Evolutionary conservation across 805 yeast species (phyloP), one percentile per base, ranked within the genome.

Genomic region (Teunomyces funiuensis): DNA sequence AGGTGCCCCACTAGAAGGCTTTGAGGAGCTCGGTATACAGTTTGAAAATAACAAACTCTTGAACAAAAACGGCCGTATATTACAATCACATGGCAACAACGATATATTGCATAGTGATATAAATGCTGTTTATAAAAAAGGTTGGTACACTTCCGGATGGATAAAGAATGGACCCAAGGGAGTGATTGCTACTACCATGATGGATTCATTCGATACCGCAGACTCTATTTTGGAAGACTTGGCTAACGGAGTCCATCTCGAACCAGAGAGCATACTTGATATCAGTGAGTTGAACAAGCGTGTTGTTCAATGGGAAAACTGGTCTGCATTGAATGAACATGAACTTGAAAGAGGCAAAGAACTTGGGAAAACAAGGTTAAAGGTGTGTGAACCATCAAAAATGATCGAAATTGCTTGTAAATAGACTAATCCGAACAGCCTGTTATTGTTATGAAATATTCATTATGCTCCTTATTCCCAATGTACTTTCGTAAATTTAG

Each of bases 111-210:
- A 45, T 40, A 30, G 50, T 46, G 27, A 52, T 58, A 30, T 34
- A 2, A 47, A 50, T 17, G 41, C 50, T 6, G 20, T 65, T 57
- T 57, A 53, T 33, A 50, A 58, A 33, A 55, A 55, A 2, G 84
- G 88, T 0, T 65, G 88, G 44, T 91, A 89, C 52, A 82, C 86
- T 2, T 70, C 89, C 6, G 99, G 99, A 0, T 93, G 99, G 99
- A 82, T 89, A 36, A 80, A 85, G 42, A 81, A 77, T 39, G 95
- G 96, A 1, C 85, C 96, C 6, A 76, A 76, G 20, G 99, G 99
- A 1, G 95, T 88, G 3, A 93, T 93, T 49, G 95, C 95, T 13
- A 75, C 87, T 10, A 88, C 98, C 0, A 86, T 91, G 84, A 76
- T 83, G 74, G 89, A 85, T 44, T 79, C 97, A 1, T 83, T 83